Evolutionary conservation across 2,329 filamentous ascomycete genomes (phyloP), one percentile per base, ranked within the genome.

Genomic region (Arthrobotrys pseudoclavata): DNA sequence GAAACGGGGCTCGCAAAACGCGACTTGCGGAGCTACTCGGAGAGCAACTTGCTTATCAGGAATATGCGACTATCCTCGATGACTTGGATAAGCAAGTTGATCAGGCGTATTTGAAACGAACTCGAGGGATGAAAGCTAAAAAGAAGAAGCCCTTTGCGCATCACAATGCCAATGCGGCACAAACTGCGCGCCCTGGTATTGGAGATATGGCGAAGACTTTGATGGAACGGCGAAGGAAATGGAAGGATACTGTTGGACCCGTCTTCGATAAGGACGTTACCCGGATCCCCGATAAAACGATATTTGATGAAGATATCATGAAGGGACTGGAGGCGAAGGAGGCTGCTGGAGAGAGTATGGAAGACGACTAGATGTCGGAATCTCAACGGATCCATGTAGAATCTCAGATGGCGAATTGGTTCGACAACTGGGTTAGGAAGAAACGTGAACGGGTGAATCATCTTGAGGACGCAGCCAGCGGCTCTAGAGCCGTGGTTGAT

Each of bases 61-160:
- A 99, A 83, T 99, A 97, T 86, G 92, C 91, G 83, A 97, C 94
- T 69, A 99, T 99, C 81, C 91, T 96, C 62, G 96, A 99, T 83
- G 96, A 99, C 83, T 90, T 99, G 22, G 96, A 99, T 86, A 90
- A 91, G 48, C 64, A 82, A 76, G 94, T 98, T 48, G 94, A 98
- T 82, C 91, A 93, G 63, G 95, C 96, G 2, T 99, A 98, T 82
- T 90, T 97, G 52, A 99, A 99, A 85, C 92, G 96, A 24, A 98
- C 95, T 29, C 90, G 96, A 55, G 97, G 93, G 0, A 91, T 98
- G 85, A 93, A 94, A 83, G 96, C 98, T 86, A 93, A 90, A 84
- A 96, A 96, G 84, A 97, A 97, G 85, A 91, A 94, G 90, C 91
- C 1, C 91, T 92, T 91, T 77, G 90, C 88, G 81, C 88, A 93